Evolutionary conservation across 139 green algal species (phyloP).

Genomic region (Chlorella ohadii): DNA sequence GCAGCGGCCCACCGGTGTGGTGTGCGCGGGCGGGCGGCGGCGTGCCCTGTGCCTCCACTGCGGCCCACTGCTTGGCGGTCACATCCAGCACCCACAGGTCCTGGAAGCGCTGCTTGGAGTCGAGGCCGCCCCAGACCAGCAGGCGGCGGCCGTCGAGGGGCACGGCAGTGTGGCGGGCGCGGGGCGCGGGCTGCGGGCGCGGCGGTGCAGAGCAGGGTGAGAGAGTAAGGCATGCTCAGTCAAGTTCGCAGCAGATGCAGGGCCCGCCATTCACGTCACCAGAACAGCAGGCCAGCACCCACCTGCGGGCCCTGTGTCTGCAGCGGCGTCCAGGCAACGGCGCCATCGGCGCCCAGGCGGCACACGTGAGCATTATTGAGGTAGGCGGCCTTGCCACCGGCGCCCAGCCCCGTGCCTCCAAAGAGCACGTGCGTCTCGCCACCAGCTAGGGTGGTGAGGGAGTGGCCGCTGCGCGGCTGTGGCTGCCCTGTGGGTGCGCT

Average conservation of each 20-base stretch:
- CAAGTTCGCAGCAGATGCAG: too few relatives aligned
- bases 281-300: too few relatives aligned
- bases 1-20: constrained; percentile 52
- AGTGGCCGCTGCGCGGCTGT: constrained; percentile 75
- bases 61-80: constrained; percentile 65
- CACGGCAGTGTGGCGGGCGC: constrained; percentile 74
- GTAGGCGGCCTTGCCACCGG: not conserved
- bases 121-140: constrained; percentile 83
- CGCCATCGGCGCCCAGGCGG: constrained; percentile 58
- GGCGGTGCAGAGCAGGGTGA: too few relatives aligned
- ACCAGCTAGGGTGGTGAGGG: constrained; percentile 67
- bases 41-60: constrained; percentile 49
- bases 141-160: constrained; percentile 69
- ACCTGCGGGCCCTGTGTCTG: constrained; percentile 11
- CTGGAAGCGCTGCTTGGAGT: constrained; percentile 78
- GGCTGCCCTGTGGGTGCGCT: constrained; percentile 54
- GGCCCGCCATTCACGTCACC: too few relatives aligned
- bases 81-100: constrained; percentile 83
- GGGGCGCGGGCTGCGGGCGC: constrained; percentile 50
- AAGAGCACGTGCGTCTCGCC: constrained; percentile 73
- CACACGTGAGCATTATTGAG: constrained; percentile 83
- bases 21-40: constrained; percentile 74
- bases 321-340: constrained; percentile 46
- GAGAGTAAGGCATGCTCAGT: too few relatives aligned
- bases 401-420: constrained; percentile 64